Conservation (phyloP, 768 basidiomycete species). For the Lentinula edodes region DNA sequence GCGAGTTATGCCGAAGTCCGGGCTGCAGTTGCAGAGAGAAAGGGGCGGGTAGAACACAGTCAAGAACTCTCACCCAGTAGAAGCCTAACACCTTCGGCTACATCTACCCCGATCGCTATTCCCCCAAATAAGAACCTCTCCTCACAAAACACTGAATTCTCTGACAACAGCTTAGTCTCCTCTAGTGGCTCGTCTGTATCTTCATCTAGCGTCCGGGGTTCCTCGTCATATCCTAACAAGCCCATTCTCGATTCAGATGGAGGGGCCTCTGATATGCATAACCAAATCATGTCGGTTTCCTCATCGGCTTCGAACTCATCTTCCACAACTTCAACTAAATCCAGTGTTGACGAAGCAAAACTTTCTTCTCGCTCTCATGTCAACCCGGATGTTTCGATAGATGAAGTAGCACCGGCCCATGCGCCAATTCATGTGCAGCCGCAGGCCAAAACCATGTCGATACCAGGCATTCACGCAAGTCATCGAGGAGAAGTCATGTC, state of each 20-base stretch:
- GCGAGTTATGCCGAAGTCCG: constrained; percentile 71
- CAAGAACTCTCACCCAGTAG: constrained; percentile 17
- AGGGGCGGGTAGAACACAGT: constrained; percentile 27
- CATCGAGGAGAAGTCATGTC: constrained; percentile 85
- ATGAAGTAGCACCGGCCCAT: constrained; percentile 20
- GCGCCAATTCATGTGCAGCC: constrained; percentile 72
- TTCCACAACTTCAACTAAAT: constrained; percentile 16
- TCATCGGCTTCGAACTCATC: constrained; percentile 19
- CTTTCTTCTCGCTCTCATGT: constrained; percentile 10
- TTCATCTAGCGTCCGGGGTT: neutral
- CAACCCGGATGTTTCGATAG: constrained; percentile 5
- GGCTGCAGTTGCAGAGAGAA: constrained; percentile 69
- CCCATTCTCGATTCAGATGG: neutral
- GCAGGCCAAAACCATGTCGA: constrained; percentile 75
- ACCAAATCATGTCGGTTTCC: neutral
- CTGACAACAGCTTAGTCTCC: neutral
- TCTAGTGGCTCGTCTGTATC: neutral
- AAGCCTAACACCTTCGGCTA: constrained; percentile 8
- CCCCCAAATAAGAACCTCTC: neutral
- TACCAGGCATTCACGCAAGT: constrained; percentile 82
- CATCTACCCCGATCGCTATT: constrained; percentile 13
- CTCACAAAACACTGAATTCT: neutral
- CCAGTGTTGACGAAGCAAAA: constrained; percentile 28
- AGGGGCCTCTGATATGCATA: constrained; percentile 4
- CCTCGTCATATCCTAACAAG: neutral